phyloP scores from a whole-genome alignment of 106 monocot genomes.

The Platanthera guangdongensis region DNA sequence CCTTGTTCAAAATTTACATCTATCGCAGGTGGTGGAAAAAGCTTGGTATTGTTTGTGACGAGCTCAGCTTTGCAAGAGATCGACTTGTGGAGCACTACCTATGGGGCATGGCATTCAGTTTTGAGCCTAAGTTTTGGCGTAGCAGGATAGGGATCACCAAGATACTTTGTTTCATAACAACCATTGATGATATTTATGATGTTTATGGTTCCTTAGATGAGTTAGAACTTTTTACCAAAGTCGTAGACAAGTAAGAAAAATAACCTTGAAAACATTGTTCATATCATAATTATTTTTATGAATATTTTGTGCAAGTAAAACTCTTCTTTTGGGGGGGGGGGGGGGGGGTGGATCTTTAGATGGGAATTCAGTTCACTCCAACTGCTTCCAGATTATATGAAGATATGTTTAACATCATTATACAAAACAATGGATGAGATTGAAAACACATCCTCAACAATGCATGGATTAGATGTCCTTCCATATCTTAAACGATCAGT shows the following conservation, averaged over 20 bases:
- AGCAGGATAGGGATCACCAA: constrained; percentile 17
- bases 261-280: too few relatives aligned
- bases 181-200: constrained; percentile 58
- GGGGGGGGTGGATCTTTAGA: background rate
- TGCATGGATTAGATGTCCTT: constrained; percentile 4
- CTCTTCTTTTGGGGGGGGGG: too few relatives aligned
- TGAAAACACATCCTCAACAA: background rate
- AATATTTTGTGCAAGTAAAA: background rate
- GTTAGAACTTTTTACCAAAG: constrained; percentile 41
- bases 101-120: constrained; percentile 9
- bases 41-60: constrained; percentile 14
- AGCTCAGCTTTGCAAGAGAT: constrained; percentile 36
- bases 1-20: too few relatives aligned
- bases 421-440: constrained; percentile 19
- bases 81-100: constrained; percentile 41
- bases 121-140: constrained; percentile 10
- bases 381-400: constrained; percentile 27
- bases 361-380: constrained; percentile 15
- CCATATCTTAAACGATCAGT: constrained; percentile 4
- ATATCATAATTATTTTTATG: too few relatives aligned
- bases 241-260: constrained; percentile 28
- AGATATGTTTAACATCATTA: constrained; percentile 11
- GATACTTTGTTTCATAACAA: constrained; percentile 14
- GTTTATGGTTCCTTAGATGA: constrained; percentile 51
- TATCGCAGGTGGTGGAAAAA: constrained; percentile 50